A percentile compares a stretch with the other conserved stretches of the same genome.
phyloP scores from a whole-genome alignment of 176 grass and related monocot species.

The Bolboschoenus planiculmis region DNA sequence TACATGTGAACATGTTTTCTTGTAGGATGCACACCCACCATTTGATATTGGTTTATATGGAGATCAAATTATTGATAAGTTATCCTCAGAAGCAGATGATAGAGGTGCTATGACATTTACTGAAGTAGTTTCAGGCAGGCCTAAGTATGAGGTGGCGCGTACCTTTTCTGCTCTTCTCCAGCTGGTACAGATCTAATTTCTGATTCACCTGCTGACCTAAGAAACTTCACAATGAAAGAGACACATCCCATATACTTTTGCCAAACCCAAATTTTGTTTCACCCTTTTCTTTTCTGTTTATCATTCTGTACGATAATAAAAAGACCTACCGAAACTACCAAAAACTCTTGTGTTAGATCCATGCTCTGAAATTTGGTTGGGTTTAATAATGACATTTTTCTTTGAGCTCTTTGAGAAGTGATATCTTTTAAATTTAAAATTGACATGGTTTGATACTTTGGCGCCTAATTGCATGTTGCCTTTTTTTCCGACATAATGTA shows the following conservation, averaged over 20 bases:
- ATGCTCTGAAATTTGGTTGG: neutral
- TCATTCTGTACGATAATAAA: neutral
- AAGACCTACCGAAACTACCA: neutral
- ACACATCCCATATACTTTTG: neutral
- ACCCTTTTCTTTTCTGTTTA: neutral
- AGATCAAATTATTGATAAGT: constrained; percentile 58
- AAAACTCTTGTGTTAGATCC: neutral
- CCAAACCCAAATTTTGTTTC: neutral
- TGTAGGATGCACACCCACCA: constrained; percentile 70
- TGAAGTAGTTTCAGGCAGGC: constrained; percentile 49
- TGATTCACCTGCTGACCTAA: neutral
- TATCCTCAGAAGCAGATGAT: constrained; percentile 39
- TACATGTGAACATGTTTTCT: constrained; percentile 7
- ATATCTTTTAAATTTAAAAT: neutral
- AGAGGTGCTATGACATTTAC: constrained; percentile 50
- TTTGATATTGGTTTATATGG: constrained; percentile 95
- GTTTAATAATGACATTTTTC: neutral
- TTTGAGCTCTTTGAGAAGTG: neutral
- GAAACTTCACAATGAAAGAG: neutral
- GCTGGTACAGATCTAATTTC: constrained; percentile 45
- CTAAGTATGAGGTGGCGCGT: constrained; percentile 77
- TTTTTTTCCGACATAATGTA: neutral
- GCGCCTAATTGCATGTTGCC: neutral
- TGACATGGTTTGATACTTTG: neutral
- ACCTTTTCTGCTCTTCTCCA: constrained; percentile 98